phyloP scores from a whole-genome alignment of 257 asterid genomes.

The Rhazya stricta region DNA sequence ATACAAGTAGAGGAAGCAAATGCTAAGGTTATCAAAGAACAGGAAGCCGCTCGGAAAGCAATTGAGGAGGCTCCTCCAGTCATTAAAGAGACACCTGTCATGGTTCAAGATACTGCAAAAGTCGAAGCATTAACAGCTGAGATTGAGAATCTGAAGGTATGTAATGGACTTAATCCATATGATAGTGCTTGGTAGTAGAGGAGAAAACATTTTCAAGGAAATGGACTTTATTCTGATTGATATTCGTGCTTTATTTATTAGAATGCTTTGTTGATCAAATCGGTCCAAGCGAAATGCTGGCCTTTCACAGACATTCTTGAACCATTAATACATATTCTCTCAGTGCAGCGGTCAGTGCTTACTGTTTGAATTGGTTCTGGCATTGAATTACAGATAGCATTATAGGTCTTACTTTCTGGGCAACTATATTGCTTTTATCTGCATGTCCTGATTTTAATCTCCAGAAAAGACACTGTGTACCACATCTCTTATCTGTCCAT shows the following conservation, averaged over 20 bases:
- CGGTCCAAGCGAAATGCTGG: background rate
- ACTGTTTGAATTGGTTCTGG: background rate
- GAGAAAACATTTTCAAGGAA: background rate
- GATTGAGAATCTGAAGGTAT: conserved; percentile 75
- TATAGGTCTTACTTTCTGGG: background rate
- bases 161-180: conserved; percentile 8
- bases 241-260: background rate
- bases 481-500: background rate
- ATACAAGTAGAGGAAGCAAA: conserved; percentile 88
- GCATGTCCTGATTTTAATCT: background rate
- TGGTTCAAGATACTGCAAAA: conserved; percentile 84
- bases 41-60: conserved; percentile 85
- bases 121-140: conserved; percentile 78
- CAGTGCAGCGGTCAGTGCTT: background rate
- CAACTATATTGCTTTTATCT: background rate
- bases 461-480: too few relatives aligned
- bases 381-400: background rate
- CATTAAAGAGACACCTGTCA: conserved; percentile 91
- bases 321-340: background rate
- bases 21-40: conserved; percentile 70
- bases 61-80: conserved; percentile 98
- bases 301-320: background rate
- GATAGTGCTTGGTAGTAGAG: background rate
- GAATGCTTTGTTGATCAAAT: background rate
- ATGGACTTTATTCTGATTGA: background rate